Conservation (phyloP, 2,329 filamentous ascomycete genomes). For the Fusarium albidum region DNA sequence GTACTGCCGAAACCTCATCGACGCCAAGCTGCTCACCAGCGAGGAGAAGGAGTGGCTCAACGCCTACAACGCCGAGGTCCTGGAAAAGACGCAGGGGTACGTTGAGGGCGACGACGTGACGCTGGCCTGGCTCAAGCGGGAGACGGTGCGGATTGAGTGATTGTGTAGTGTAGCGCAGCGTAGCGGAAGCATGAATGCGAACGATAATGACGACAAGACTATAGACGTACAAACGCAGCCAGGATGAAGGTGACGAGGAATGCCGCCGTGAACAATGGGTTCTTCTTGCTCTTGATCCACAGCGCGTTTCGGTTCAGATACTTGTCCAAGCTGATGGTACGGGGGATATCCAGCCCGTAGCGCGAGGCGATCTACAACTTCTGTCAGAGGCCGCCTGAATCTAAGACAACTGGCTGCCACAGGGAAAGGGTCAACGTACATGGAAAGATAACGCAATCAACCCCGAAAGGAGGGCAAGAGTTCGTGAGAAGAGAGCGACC, state of each 20-base stretch:
- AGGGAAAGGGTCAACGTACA: slow-evolving; percentile 52
- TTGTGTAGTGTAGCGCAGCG: neutral
- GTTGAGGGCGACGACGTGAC: slow-evolving; percentile 79
- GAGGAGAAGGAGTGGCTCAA: slow-evolving; percentile 89
- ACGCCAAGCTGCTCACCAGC: slow-evolving; percentile 73
- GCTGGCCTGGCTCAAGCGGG: slow-evolving; percentile 82
- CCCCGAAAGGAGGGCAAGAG: slow-evolving; percentile 73
- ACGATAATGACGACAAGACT: slow-evolving; percentile 21
- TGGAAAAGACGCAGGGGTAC: slow-evolving; percentile 79
- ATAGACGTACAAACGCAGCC: slow-evolving; percentile 61
- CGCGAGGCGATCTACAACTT: slow-evolving; percentile 52
- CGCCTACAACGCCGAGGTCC: slow-evolving; percentile 81
- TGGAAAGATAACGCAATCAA: slow-evolving; percentile 70
- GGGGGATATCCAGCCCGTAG: slow-evolving; percentile 52
- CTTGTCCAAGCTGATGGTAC: slow-evolving; percentile 48
- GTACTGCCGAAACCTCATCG: slow-evolving; percentile 88
- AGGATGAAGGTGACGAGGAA: slow-evolving; percentile 79
- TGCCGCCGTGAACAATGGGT: slow-evolving; percentile 71
- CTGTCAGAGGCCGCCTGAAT: slow-evolving; percentile 19
- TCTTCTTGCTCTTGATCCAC: slow-evolving; percentile 60
- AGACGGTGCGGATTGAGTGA: slow-evolving; percentile 72
- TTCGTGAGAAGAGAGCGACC: slow-evolving; percentile 75
- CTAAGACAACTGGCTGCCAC: neutral
- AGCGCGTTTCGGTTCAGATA: slow-evolving; percentile 50
- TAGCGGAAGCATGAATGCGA: slow-evolving; percentile 32